Evolutionary conservation across 495 filamentous ascomycete species (phyloP).

Genomic region (Haplographium delicatum): DNA sequence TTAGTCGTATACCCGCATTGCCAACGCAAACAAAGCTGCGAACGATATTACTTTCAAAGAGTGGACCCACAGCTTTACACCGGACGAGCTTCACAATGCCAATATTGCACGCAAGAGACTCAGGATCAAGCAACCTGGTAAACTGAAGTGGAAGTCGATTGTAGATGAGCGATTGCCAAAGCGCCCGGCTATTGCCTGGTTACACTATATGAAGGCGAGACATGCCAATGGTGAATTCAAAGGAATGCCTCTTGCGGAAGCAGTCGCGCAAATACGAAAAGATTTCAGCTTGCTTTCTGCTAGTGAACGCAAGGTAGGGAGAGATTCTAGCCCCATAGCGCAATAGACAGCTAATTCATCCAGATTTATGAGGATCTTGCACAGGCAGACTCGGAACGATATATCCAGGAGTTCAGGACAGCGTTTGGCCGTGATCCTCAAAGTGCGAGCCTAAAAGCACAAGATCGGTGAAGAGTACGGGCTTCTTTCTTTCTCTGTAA

Average conservation of each 20-base stretch:
- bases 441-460: too few relatives aligned
- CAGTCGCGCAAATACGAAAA: conserved; percentile 27
- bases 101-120: conserved; percentile 52
- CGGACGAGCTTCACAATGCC: conserved; percentile 51
- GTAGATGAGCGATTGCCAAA: conserved; percentile 53
- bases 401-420: conserved; percentile 21
- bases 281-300: conserved; percentile 51
- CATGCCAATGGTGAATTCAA: conserved; percentile 42
- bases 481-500: too few relatives aligned
- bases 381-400: conserved; percentile 11
- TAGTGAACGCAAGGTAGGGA: conserved; percentile 52
- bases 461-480: too few relatives aligned
- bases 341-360: conserved; percentile 1
- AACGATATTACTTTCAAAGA: conserved; percentile 36
- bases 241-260: conserved; percentile 32
- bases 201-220: conserved; percentile 41
- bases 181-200: conserved; percentile 29
- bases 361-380: conserved; percentile 18
- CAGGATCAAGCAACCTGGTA: conserved; percentile 21
- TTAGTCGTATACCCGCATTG: conserved; percentile 50
- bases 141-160: conserved; percentile 25
- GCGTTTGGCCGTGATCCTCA: conserved; percentile 22
- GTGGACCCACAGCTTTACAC: conserved; percentile 53
- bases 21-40: conserved; percentile 39
- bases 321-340: not conserved